Conservation (phyloP, 2,329 filamentous ascomycete species). For the Lecanoromycetidae sp. region DNA sequence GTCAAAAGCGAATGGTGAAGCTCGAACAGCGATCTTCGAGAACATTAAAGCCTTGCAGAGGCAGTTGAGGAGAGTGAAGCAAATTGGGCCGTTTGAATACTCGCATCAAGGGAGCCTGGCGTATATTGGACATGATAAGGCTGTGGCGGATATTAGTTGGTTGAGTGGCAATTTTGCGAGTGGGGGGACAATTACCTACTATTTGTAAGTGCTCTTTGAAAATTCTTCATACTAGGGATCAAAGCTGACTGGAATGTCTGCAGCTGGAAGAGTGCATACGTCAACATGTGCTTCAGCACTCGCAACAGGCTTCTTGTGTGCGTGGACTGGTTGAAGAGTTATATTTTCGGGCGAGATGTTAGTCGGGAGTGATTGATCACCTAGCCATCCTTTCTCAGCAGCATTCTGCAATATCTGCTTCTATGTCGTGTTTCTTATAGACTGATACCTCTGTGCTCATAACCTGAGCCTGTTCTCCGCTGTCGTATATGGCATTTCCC, state of each 20-base stretch:
- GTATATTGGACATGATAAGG: slow-evolving; percentile 97
- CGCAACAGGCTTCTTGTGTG: slow-evolving; percentile 89
- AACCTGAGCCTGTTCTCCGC: too few relatives aligned
- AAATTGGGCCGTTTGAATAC: slow-evolving; percentile 96
- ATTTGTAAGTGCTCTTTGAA: slow-evolving; percentile 39
- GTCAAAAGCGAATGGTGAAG: slow-evolving; percentile 54
- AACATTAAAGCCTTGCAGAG: slow-evolving; percentile 82
- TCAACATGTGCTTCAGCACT: slow-evolving; percentile 99
- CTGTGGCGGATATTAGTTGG: slow-evolving; percentile 94
- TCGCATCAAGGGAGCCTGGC: slow-evolving; percentile 93
- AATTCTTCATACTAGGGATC: not conserved
- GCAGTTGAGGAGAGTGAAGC: slow-evolving; percentile 77
- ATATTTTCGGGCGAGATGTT: slow-evolving; percentile 90
- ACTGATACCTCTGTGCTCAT: too few relatives aligned
- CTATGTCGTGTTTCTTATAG: too few relatives aligned
- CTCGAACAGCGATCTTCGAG: slow-evolving; percentile 47
- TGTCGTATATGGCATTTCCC: too few relatives aligned
- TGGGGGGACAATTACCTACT: slow-evolving; percentile 86
- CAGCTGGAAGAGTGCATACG: slow-evolving; percentile 86
- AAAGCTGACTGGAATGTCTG: not conserved
- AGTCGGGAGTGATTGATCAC: slow-evolving; percentile 57
- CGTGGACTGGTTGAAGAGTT: slow-evolving; percentile 94
- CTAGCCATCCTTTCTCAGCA: too few relatives aligned
- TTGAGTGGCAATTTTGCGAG: slow-evolving; percentile 91
- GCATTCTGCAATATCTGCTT: too few relatives aligned